Percentiles rank a stretch among this genome's conserved stretches.
These are phyloP conservation scores for Rhododendron williamsianum DNA, from an alignment of 148 eudicot species.

Conservation along the genomic window DNA sequence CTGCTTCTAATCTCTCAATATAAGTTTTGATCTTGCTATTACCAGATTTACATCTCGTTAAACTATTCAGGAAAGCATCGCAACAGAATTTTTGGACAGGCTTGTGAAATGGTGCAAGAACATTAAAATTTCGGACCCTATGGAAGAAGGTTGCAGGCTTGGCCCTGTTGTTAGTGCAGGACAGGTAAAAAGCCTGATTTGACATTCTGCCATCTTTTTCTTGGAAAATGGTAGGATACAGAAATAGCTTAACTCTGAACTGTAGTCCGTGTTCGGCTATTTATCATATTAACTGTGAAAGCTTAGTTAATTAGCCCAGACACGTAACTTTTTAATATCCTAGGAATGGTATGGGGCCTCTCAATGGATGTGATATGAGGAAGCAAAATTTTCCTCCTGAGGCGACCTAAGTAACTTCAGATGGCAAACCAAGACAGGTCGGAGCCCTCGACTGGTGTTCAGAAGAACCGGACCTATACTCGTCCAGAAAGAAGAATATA, in stretches of 20 bases:
- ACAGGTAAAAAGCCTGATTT: constrained; percentile 46
- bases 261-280: background rate
- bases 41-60: background rate
- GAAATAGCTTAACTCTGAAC: background rate
- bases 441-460: background rate
- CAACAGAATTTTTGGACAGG: constrained; percentile 66
- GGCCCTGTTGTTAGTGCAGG: constrained; percentile 93
- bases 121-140: constrained; percentile 64
- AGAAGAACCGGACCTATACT: background rate
- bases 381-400: background rate
- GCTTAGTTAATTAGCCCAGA: background rate
- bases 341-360: background rate
- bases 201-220: background rate
- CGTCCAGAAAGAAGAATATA: background rate
- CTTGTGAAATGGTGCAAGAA: constrained; percentile 73
- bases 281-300: background rate
- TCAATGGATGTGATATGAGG: background rate
- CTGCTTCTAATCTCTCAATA: too few species aligned
- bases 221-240: background rate
- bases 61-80: constrained; percentile 75
- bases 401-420: background rate
- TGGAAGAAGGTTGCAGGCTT: constrained; percentile 92
- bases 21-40: background rate
- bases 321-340: background rate
- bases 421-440: background rate